Evolutionary conservation across 352 stramenopile genomes (phyloP), one percentile per base, ranked within the genome.

Genomic region (Pythium guiyangense): DNA sequence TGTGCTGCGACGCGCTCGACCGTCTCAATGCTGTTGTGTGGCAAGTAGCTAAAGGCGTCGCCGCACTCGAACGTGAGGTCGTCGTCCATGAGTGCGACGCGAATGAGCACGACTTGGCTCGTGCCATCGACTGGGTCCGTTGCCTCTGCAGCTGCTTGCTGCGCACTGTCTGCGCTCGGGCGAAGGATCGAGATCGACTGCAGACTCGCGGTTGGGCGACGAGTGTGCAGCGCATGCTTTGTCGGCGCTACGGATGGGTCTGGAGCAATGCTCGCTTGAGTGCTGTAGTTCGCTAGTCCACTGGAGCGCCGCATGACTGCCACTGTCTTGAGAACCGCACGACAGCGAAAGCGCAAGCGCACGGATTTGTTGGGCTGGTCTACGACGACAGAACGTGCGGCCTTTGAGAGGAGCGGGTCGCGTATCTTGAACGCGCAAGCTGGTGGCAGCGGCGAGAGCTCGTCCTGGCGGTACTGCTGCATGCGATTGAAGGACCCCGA

Each of bases 11-110:
- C 66, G 12, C 47, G 57, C 49, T 93, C 75, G 0, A 98, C 94
- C 6, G 79, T 56, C 1, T 65, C 59, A 0, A 51, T 17, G 22
- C 66, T 40, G 66, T 97, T 97, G 10, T 77, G 75, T 2, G 88
- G 86, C 25, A 94, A 70, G 20, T 97, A 76, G 6, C 79, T 87
- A 31, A 97, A 67, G 18, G 92, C 96, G 54, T 97, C 92, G 3
- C 84, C 90, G n/a, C 81, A 92, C 18, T 78, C 61, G 59, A 91
- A 98, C 6, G 60, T 74, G 22, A 87, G 49, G 2, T 77, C 70
- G 4, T 76, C 66, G 11, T 78, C 62, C 22, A 74, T 42, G 1
- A 96, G 62, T 12, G 66, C 63, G 25, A 96, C 58, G 42, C 86
- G 73, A 5, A 89, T 62, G 2, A 70, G 59, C 59, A 80, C 56